Base-by-base conservation (phyloP, 345 rosid genomes). In the Hibiscus syriacus region DNA sequence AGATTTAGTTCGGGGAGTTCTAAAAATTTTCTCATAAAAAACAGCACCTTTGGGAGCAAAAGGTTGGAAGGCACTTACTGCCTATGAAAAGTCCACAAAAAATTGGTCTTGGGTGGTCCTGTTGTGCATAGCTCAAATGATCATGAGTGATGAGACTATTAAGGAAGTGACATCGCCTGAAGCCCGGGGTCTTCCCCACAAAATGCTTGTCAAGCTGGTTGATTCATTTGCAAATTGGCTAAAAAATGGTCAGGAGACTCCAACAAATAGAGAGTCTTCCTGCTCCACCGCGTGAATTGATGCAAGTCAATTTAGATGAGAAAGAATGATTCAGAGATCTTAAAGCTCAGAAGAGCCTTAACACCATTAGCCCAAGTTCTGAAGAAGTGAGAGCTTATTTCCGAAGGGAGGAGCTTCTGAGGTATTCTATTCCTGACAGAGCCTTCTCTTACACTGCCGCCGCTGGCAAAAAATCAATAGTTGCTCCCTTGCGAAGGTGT, bases 391-490 rank as follows among this genome's bases (percentile, higher is more conserved):
- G n/a, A n/a, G n/a, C n/a, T n/a, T n/a, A 91, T 84, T 91, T 89
- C 78, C 95, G 90, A 9, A 88, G 68, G 81, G 99, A 94, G 75
- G 99, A 94, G 76, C 68, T 84, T 72, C 84, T 94, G 26, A 86
- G 99, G 77, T 94, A 94, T 73, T 91, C 96, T 14, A 91, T 94
- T 78, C 98, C 99, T 38, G 99, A 94, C 75, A 87, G 99, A 84
- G 97, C 99, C 68, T 94, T 94, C 83, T 81, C 82, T 58, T 94
- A 91, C 79, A 94, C 97, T 6, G 97, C 98, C 73, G 98, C 98
- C 67, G 99, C 91, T 86, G 98, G 99, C 73, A 91, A 79, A 72
- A 94, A 91, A 67, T 89, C 99, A 13, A 80, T 91, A 69, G 99
- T 94, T 77, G 98, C 99, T 67, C 99, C 99, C 26, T 76, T 94